Evolutionary conservation across 73 alveolate genomes (phyloP).

Genomic region (Paramecium tetraurelia): DNA sequence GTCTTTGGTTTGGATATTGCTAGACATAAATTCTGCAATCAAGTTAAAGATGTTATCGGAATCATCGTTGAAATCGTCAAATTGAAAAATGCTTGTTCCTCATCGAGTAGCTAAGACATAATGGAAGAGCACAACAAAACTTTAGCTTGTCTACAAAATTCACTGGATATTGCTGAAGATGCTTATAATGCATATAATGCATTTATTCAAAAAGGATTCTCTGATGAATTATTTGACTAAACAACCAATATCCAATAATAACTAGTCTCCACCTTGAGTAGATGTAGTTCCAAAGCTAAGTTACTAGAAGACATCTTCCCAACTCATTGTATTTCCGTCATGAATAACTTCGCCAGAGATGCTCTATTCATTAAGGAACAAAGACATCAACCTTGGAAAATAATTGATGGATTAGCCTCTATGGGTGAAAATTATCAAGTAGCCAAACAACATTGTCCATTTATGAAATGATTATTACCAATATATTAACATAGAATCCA

Average conservation of each 20-base stretch:
- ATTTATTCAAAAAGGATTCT: background rate
- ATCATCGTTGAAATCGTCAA: background rate
- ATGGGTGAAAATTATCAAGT: background rate
- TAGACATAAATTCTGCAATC: background rate
- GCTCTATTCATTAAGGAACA: background rate
- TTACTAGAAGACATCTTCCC: background rate
- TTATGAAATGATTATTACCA: background rate
- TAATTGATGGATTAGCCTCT: background rate
- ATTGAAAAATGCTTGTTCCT: background rate
- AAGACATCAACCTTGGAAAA: background rate
- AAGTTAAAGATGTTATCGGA: background rate
- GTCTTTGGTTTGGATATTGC: conserved; percentile 4
- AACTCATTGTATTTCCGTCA: background rate
- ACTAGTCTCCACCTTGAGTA: background rate
- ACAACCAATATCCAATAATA: background rate
- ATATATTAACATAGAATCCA: background rate
- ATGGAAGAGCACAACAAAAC: background rate
- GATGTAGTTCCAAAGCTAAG: background rate
- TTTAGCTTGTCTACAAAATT: background rate
- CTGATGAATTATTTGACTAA: background rate
- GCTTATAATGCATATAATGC: background rate
- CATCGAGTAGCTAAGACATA: background rate
- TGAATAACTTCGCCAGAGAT: background rate
- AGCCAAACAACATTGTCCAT: background rate
- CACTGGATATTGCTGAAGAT: background rate